Evolutionary conservation across 306 rosid species (phyloP).

Genomic region (Pyrus bretschneideri): DNA sequence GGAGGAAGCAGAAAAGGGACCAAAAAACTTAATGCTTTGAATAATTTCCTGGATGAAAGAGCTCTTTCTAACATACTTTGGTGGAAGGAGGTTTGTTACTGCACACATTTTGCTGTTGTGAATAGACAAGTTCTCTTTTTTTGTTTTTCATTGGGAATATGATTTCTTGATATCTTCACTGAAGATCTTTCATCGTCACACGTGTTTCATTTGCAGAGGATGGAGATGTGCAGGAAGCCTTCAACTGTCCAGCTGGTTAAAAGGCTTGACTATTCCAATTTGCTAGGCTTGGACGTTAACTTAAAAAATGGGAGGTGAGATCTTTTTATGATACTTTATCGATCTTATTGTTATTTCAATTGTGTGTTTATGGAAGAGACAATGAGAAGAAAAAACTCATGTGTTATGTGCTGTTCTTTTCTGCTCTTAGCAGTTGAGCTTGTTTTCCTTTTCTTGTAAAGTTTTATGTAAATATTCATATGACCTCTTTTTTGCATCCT

Average conservation of each 20-base stretch:
- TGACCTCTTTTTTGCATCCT: background rate
- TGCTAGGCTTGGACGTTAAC: slow-evolving; percentile 71
- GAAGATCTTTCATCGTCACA: slow-evolving; percentile 5
- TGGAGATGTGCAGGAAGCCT: slow-evolving; percentile 63
- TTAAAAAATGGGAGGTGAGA: slow-evolving; percentile 79
- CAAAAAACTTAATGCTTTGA: slow-evolving; percentile 42
- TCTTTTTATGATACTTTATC: background rate
- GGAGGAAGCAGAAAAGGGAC: slow-evolving; percentile 43
- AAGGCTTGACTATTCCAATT: slow-evolving; percentile 77
- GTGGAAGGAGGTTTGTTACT: slow-evolving; percentile 76
- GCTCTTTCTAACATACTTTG: slow-evolving; percentile 65
- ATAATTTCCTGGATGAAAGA: slow-evolving; percentile 51
- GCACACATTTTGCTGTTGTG: background rate
- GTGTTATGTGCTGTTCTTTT: background rate
- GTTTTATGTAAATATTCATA: background rate
- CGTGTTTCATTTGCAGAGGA: slow-evolving; percentile 42
- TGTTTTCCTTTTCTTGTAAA: background rate
- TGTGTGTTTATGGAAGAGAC: background rate
- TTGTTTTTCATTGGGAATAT: background rate
- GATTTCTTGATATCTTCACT: slow-evolving; percentile 9
- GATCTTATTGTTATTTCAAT: background rate
- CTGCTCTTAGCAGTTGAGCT: background rate
- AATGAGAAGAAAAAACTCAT: background rate
- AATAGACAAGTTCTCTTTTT: background rate
- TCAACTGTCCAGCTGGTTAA: slow-evolving; percentile 62